Evolutionary conservation across 176 grass and related monocot genomes (phyloP).

Genomic region (Ananas comosus): DNA sequence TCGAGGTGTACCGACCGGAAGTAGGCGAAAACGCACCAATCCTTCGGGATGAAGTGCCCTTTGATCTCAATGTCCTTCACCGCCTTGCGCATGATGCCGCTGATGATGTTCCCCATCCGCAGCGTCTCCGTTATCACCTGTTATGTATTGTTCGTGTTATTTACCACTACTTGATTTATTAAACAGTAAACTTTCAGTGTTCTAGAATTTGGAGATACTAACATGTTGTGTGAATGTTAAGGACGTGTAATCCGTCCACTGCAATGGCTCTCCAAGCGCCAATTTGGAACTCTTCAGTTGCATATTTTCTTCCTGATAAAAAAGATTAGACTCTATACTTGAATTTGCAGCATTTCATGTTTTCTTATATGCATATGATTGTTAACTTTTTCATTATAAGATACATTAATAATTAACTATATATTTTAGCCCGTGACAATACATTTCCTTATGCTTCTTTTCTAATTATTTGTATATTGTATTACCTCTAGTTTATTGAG

Average conservation of each 20-base stretch:
- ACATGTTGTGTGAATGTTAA: slow-evolving; percentile 89
- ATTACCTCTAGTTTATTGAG: slow-evolving; percentile 64
- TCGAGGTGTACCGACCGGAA: slow-evolving; percentile 90
- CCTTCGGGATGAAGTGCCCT: slow-evolving; percentile 88
- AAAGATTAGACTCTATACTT: background rate
- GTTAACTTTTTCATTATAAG: too few species aligned
- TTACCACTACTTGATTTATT: background rate
- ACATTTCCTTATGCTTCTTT: background rate
- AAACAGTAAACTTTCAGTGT: background rate
- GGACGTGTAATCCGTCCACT: slow-evolving; percentile 86
- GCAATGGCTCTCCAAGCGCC: slow-evolving; percentile 35
- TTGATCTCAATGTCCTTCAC: slow-evolving; percentile 72
- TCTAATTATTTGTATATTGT: background rate
- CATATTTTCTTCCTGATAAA: slow-evolving; percentile 78
- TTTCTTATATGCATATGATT: too few species aligned
- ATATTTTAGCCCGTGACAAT: too few species aligned
- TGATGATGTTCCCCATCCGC: slow-evolving; percentile 87
- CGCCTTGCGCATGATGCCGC: slow-evolving; percentile 94
- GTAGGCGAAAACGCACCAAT: slow-evolving; percentile 85
- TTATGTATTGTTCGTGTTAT: background rate
- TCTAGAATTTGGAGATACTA: slow-evolving; percentile 9
- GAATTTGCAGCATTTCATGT: background rate
- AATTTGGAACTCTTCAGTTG: slow-evolving; percentile 51
- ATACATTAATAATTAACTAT: too few species aligned
- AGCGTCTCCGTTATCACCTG: slow-evolving; percentile 77